phyloP scores from a whole-genome alignment of 441 rosid genomes.

The Gossypium schwendimanii region DNA sequence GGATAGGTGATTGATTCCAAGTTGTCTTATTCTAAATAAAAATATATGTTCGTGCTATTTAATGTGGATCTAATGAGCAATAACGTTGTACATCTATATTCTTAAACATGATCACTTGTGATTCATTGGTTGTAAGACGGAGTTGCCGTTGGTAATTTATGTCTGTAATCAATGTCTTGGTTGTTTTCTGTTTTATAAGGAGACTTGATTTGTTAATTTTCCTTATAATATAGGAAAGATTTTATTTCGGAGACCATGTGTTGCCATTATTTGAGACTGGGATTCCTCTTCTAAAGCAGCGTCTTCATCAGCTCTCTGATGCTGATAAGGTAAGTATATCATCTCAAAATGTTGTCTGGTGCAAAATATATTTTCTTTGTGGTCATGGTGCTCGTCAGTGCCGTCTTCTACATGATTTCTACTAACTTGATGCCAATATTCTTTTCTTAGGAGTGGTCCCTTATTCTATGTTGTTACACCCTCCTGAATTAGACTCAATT shows the following conservation, averaged over 20 bases:
- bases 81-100: neutral
- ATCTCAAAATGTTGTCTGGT: neutral
- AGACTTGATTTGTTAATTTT: conserved; percentile 7
- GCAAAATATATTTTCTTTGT: conserved; percentile 7
- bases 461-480: neutral
- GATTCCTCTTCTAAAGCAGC: conserved; percentile 75
- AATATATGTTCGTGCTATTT: neutral
- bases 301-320: conserved; percentile 71
- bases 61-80: neutral
- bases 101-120: neutral
- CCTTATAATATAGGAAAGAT: conserved; percentile 63
- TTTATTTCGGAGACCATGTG: conserved; percentile 90
- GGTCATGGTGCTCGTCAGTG: neutral
- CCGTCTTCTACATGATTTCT: neutral
- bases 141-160: neutral
- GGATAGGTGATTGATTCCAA: neutral
- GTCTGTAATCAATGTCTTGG: neutral
- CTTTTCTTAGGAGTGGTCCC: neutral
- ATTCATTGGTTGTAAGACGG: neutral
- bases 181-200: neutral
- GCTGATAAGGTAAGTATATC: conserved; percentile 52
- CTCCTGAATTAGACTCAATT: conserved; percentile 1
- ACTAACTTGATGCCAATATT: neutral
- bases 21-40: neutral
- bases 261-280: conserved; percentile 96